Evolutionary conservation across 176 grass and related monocot species (phyloP), one percentile per base, ranked within the genome.

Genomic region (Calamus simplicifolius): DNA sequence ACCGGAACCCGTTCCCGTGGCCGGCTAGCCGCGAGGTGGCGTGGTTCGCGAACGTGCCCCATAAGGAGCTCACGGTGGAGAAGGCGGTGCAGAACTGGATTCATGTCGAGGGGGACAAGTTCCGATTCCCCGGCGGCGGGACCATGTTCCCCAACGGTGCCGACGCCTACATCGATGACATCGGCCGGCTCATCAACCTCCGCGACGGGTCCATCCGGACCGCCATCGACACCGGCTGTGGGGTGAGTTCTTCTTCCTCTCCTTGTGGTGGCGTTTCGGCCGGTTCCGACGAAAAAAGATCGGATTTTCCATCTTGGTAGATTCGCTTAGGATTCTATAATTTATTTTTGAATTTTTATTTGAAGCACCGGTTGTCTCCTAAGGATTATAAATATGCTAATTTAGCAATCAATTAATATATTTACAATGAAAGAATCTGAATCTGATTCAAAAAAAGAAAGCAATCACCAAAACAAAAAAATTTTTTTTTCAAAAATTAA

Each of bases 11-110:
- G 23, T 78, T 78, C 62, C 83, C 83, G 12, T 86, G 83, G 83
- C 78, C 73, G 3, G 70, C 53, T 6, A 75, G 77, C 49, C 57
- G 77, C 48, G 66, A 57, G 29, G 18, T 71, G 60, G 64, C 60
- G 28, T 82, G 75, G 79, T 81, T 78, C 38, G 75, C 75, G 3
- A 79, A 79, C 76, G 75, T 75, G 18, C 75, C 79, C 15, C 79
- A 76, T 30, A 73, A 31, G 62, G 73, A 82, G 23, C 72, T 76
- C n/a, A 62, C 80, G n/a, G 72, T 63, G 4, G 69, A 48, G 80
- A 59, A 73, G 66, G 77, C 80, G 2, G 79, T 82, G 10, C 79
- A 62, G 49, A 61, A 77, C 17, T 62, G 68, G 66, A 67, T 67
- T 23, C 54, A 23, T 5, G 28, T 77, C 15, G 62, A 72, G 48